Base-by-base conservation (phyloP, 495 filamentous ascomycete species). In the Aspergillus indologenus region DNA sequence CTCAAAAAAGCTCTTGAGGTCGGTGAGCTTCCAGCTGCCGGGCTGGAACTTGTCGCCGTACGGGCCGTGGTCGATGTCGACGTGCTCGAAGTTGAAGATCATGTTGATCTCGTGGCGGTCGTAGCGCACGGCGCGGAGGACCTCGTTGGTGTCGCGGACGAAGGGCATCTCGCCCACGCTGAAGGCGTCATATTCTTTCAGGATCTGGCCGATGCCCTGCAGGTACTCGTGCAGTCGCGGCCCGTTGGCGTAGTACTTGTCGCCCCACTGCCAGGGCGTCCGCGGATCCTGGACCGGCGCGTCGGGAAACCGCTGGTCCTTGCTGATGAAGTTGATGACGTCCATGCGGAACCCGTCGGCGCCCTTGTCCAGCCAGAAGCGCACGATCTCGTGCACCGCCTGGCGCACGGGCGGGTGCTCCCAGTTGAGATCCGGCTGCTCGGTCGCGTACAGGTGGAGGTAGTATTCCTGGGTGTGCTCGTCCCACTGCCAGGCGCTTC, bases 391-490 rank as follows among this genome's bases (percentile, higher is more conserved):
- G 54, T 88, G 84, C 21, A 90, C 86, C 1, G 87, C 87, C 57
- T 84, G 69, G 6, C 85, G 77, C 6, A 83, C 79, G 4, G 75
- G 80, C 7, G 77, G 77, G 22, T 84, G 83, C 60, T 90, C 86
- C 87, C 87, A 90, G 73, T 91, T 91, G 7, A 91, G 79, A 63
- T 91, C 88, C 0, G 88, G 87, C 59, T 90, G 86, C 49, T 85
- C 77, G 5, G 74, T 71, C 2, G 83, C 79, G 57, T 87, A 90
- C 11, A 90, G 73, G 61, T 88, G 85, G 2, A 91, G 79, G 63
- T 88, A 90, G 63, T 90, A 90, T 66, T 90, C 83, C 15, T 80
- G 75, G 0, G 84, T 87, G 4, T 67, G 63, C 48, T 86, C 83
- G 55, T 89, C 87, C 56, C 74, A 90, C 56, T 82, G 72, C 88